A percentile compares a stretch with the other conserved stretches of the same genome.
Evolutionary conservation across 345 rosid species (phyloP).

Genomic region (Dimocarpus longan): DNA sequence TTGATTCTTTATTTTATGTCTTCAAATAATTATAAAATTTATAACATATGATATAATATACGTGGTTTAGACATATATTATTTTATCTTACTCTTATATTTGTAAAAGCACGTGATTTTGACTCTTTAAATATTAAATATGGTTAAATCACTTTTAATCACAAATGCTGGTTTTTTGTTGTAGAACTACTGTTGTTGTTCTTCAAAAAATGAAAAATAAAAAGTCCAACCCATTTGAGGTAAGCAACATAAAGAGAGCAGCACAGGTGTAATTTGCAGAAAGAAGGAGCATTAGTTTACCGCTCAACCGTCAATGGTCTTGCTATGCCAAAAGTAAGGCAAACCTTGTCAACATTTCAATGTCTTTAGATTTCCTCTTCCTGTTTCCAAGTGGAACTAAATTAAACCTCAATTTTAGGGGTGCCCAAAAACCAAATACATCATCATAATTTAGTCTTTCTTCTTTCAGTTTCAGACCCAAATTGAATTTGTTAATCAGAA

Average conservation of each 20-base stretch:
- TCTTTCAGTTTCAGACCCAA: no score
- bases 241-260: neutral
- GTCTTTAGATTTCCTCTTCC: neutral
- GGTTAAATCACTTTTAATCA: no score
- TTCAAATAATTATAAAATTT: no score
- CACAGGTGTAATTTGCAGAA: neutral
- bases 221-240: neutral
- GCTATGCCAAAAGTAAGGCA: neutral
- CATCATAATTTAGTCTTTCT: no score
- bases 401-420: neutral
- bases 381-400: neutral
- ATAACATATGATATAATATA: no score
- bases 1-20: no score
- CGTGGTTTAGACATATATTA: no score
- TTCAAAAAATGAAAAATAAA: neutral
- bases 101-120: no score
- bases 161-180: neutral
- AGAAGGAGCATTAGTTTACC: neutral
- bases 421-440: neutral
- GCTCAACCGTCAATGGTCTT: neutral
- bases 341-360: neutral
- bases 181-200: neutral
- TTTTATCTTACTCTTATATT: no score
- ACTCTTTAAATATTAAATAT: no score
- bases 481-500: no score